These are phyloP conservation scores for Grosmannia clavigera DNA, from an alignment of 2,329 filamentous ascomycete species.

Conservation along the genomic window DNA sequence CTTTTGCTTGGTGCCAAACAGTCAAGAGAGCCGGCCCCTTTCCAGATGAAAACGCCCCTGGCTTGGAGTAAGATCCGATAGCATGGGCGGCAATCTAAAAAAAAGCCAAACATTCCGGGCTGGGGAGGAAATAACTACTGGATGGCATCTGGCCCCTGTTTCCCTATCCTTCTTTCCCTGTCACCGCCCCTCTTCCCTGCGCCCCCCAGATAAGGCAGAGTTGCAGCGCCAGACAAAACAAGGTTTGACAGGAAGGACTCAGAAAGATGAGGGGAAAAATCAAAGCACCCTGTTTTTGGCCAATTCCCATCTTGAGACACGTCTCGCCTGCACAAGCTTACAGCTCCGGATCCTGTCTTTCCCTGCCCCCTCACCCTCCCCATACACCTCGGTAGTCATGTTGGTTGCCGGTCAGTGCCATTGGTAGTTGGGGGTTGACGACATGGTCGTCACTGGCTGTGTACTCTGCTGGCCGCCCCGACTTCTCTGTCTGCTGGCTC, in stretches of 20 bases:
- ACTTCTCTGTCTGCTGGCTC: neutral
- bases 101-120: neutral
- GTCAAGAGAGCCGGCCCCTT: neutral
- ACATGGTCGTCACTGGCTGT: neutral
- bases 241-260: neutral
- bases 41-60: neutral
- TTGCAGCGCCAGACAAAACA: neutral
- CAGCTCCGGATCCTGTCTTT: slow-evolving; percentile 5
- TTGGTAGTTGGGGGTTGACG: neutral
- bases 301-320: slow-evolving; percentile 9
- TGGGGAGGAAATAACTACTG: neutral
- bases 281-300: neutral
- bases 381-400: neutral
- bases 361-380: neutral
- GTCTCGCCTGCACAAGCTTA: slow-evolving; percentile 3
- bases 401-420: neutral
- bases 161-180: neutral
- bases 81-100: neutral
- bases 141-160: neutral
- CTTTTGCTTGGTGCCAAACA: neutral
- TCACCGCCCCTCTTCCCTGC: neutral
- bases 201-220: neutral
- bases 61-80: neutral
- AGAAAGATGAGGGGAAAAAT: neutral
- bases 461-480: neutral